Evolutionary conservation across 2,329 filamentous ascomycete genomes (phyloP).

Genomic region (Trichoderma koningiopsis): DNA sequence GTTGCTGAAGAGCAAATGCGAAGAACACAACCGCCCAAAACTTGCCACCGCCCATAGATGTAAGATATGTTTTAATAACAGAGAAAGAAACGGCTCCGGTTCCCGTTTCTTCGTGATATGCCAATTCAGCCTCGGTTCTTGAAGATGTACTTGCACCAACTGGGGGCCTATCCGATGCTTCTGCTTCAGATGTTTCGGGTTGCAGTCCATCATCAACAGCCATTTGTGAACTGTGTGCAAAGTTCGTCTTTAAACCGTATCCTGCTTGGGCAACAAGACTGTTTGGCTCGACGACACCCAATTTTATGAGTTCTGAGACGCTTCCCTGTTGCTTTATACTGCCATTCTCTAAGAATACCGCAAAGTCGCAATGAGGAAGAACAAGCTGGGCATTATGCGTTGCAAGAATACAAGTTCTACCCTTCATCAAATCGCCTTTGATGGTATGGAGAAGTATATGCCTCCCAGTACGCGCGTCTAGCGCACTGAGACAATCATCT

Average conservation of each 20-base stretch:
- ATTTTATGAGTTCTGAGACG: not conserved
- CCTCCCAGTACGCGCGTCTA: slow-evolving; percentile 28
- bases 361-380: slow-evolving; percentile 50
- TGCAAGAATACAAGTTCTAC: slow-evolving; percentile 32
- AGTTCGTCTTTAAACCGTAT: not conserved
- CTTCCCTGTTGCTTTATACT: slow-evolving; percentile 60
- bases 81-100: not conserved
- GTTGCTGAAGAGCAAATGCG: not conserved
- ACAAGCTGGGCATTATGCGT: slow-evolving; percentile 40
- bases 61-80: not conserved
- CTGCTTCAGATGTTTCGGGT: not conserved
- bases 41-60: not conserved
- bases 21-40: not conserved
- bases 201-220: not conserved
- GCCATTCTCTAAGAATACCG: slow-evolving; percentile 70
- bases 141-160: not conserved
- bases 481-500: slow-evolving; percentile 83
- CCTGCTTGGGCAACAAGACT: not conserved
- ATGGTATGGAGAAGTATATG: slow-evolving; percentile 30
- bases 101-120: not conserved
- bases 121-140: not conserved
- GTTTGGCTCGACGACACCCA: not conserved
- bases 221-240: not conserved
- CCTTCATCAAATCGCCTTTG: slow-evolving; percentile 27
- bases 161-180: not conserved